phyloP scores from a whole-genome alignment of 2,329 filamentous ascomycete genomes.

The Nemania abortiva region DNA sequence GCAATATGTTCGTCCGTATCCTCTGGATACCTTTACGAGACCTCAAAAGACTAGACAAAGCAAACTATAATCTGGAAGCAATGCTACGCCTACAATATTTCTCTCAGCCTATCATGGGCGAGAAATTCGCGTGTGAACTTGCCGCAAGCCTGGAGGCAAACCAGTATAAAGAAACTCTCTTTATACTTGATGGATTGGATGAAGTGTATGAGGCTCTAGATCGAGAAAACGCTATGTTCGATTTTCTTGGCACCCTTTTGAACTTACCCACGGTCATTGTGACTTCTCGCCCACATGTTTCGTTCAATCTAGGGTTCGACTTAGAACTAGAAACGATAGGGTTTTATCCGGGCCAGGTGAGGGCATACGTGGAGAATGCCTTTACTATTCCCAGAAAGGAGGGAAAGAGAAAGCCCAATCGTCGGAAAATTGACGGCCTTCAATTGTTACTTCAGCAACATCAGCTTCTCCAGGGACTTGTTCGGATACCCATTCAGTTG shows the following conservation, averaged over 20 bases:
- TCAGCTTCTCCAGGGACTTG: constrained; percentile 52
- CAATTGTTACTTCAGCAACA: constrained; percentile 51
- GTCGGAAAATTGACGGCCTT: constrained; percentile 44
- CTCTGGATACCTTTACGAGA: constrained; percentile 26
- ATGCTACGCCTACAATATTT: neutral
- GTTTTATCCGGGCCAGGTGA: constrained; percentile 54
- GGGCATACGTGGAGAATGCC: constrained; percentile 43
- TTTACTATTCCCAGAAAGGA: constrained; percentile 39
- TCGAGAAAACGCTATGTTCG: neutral
- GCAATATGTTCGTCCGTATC: neutral
- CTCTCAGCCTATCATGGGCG: neutral
- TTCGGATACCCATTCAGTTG: constrained; percentile 58
- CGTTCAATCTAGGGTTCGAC: constrained; percentile 35
- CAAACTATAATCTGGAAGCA: neutral
- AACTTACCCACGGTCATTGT: constrained; percentile 54
- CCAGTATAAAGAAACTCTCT: constrained; percentile 42
- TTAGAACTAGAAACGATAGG: constrained; percentile 57
- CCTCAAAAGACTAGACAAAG: neutral
- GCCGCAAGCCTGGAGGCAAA: neutral
- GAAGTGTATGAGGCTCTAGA: constrained; percentile 49
- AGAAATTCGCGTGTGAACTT: neutral
- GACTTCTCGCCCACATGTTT: constrained; percentile 54
- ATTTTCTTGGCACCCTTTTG: constrained; percentile 11
- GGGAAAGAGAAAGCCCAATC: constrained; percentile 38
- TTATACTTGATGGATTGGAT: constrained; percentile 59